Conservation (phyloP, 2,329 filamentous ascomycete species). For the Rutstroemia sp. region DNA sequence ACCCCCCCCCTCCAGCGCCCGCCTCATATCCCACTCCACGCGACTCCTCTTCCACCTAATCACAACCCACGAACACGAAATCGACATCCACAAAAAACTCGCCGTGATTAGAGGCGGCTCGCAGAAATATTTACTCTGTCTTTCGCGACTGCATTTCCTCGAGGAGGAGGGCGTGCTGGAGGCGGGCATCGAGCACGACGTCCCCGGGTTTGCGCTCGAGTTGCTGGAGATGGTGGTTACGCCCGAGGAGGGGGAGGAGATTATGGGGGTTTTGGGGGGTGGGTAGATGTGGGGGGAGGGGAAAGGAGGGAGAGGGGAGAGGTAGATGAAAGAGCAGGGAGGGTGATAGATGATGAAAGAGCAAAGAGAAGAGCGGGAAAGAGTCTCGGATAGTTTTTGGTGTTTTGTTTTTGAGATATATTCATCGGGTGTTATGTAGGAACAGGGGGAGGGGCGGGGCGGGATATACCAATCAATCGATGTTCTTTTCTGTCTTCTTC, state of each 20-base stretch:
- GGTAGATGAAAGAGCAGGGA: too few relatives aligned
- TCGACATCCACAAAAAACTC: slow-evolving; percentile 67
- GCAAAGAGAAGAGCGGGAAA: too few relatives aligned
- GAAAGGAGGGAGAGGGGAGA: neutral
- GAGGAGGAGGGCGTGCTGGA: slow-evolving; percentile 74
- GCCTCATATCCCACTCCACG: slow-evolving; percentile 51
- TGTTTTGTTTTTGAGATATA: too few relatives aligned
- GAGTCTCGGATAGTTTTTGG: too few relatives aligned
- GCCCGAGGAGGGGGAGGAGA: slow-evolving; percentile 65
- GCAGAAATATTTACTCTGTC: slow-evolving; percentile 73
- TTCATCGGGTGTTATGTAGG: too few relatives aligned
- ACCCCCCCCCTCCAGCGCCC: slow-evolving; percentile 22
- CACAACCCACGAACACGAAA: slow-evolving; percentile 45
- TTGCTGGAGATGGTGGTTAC: slow-evolving; percentile 75
- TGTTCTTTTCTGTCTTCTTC: too few relatives aligned
- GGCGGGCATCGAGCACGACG: slow-evolving; percentile 66
- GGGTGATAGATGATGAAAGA: too few relatives aligned
- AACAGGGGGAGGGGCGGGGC: too few relatives aligned
- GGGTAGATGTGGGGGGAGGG: neutral
- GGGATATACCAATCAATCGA: too few relatives aligned
- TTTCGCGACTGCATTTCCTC: slow-evolving; percentile 80
- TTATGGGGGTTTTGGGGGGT: slow-evolving; percentile 7
- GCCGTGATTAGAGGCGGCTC: slow-evolving; percentile 61
- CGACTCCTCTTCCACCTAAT: slow-evolving; percentile 55
- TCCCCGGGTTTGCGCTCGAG: slow-evolving; percentile 72